Percentiles rank a stretch among this genome's conserved stretches.
phyloP scores from a whole-genome alignment of 2,329 filamentous ascomycete genomes.

The Teratosphaeria viscida region DNA sequence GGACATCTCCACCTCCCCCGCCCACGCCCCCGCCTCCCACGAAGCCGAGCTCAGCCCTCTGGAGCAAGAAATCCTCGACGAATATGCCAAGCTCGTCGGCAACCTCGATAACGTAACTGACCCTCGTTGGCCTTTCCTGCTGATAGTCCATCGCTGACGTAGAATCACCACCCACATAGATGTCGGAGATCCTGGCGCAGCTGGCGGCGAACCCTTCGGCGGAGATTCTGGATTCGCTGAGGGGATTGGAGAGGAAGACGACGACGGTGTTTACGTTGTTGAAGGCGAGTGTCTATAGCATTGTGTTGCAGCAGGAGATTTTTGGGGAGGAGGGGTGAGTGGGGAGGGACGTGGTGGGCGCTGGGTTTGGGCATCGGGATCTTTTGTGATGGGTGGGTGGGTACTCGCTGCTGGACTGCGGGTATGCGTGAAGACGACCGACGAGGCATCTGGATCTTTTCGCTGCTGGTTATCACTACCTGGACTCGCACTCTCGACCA shows the following conservation, averaged over 20 bases:
- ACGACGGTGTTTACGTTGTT: constrained; percentile 88
- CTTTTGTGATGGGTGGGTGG: background rate
- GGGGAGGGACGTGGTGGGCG: background rate
- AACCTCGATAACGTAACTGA: constrained; percentile 76
- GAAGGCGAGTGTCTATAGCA: constrained; percentile 97
- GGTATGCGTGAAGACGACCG: too few relatives aligned
- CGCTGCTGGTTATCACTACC: background rate
- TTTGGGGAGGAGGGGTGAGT: constrained; percentile 6
- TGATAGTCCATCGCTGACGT: background rate
- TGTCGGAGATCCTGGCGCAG: constrained; percentile 51
- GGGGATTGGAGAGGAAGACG: constrained; percentile 86
- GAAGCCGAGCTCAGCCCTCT: constrained; percentile 51
- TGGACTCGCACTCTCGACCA: background rate
- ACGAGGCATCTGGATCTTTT: background rate
- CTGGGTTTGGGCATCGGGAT: background rate
- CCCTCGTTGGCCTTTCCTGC: background rate
- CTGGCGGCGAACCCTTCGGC: constrained; percentile 54
- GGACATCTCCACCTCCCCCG: background rate
- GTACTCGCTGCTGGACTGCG: background rate
- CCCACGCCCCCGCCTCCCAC: background rate
- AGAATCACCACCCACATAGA: constrained; percentile 18
- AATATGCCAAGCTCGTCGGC: constrained; percentile 75
- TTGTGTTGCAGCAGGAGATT: constrained; percentile 95
- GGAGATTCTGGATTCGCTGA: constrained; percentile 74
- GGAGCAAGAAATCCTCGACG: constrained; percentile 89